These are phyloP conservation scores for Pestalotiopsis sp. DNA, from an alignment of 2,329 filamentous ascomycete genomes.

Conservation along the genomic window DNA sequence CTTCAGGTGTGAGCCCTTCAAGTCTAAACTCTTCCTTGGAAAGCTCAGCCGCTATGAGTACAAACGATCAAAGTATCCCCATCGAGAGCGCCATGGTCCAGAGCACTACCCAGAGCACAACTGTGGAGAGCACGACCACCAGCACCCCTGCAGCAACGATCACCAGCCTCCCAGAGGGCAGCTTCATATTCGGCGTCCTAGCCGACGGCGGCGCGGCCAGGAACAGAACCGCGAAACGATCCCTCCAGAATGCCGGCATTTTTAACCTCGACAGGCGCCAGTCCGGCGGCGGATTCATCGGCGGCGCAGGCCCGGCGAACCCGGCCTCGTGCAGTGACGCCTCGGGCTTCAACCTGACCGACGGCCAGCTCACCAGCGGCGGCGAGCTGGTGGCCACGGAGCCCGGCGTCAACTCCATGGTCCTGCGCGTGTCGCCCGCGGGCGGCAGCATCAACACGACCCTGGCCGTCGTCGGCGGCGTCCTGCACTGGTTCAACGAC, in stretches of 20 bases:
- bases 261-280: background rate
- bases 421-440: constrained; percentile 10
- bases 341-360: constrained; percentile 15
- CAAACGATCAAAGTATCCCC: background rate
- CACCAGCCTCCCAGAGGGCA: background rate
- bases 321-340: constrained; percentile 18
- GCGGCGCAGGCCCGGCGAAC: constrained; percentile 17
- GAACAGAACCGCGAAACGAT: background rate
- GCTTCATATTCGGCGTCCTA: background rate
- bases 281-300: constrained; percentile 16
- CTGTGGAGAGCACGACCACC: background rate
- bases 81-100: background rate
- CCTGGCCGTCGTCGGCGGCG: constrained; percentile 2
- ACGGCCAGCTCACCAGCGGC: constrained; percentile 17
- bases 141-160: background rate
- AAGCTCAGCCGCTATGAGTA: background rate
- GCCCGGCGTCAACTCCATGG: constrained; percentile 11
- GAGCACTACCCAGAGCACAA: background rate
- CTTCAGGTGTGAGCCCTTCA: too few species aligned
- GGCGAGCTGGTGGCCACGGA: constrained; percentile 17
- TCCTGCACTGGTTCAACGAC: constrained; percentile 21
- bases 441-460: constrained; percentile 11
- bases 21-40: background rate
- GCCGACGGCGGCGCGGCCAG: background rate
- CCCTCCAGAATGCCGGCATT: too few species aligned